phyloP scores from a whole-genome alignment of 1,139 yeast genomes.

The Arxiozyma telluris region DNA sequence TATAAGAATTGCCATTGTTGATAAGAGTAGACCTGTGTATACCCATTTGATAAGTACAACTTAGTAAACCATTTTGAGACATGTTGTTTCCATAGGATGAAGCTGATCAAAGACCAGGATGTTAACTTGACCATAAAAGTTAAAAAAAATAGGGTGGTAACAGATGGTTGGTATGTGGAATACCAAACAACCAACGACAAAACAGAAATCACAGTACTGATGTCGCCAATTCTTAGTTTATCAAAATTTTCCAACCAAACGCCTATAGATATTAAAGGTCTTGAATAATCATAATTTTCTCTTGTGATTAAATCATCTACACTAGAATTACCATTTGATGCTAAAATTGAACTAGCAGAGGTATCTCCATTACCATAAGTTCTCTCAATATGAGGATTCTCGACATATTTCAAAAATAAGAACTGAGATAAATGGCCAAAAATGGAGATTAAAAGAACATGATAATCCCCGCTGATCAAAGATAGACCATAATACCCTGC shows the following conservation, averaged over 20 bases:
- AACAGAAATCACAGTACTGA: conserved; percentile 42
- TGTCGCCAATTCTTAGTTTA: conserved; percentile 56
- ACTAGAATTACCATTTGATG: conserved; percentile 10
- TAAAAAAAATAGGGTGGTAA: conserved; percentile 35
- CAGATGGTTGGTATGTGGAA: conserved; percentile 35
- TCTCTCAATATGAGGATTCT: conserved; percentile 82
- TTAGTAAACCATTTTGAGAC: conserved; percentile 56
- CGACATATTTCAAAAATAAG: conserved; percentile 66
- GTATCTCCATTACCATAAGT: conserved; percentile 41
- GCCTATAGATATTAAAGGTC: conserved; percentile 48
- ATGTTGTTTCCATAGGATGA: conserved; percentile 53
- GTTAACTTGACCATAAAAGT: conserved; percentile 45
- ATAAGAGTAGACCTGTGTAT: conserved; percentile 59
- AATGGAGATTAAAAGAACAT: conserved; percentile 61
- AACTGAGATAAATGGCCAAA: conserved; percentile 76
- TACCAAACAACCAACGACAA: conserved; percentile 35
- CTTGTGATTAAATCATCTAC: conserved; percentile 31
- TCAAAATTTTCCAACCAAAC: conserved; percentile 47
- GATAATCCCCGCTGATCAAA: conserved; percentile 65
- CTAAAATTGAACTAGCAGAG: not conserved
- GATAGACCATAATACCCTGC: conserved; percentile 85
- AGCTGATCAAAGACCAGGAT: conserved; percentile 47
- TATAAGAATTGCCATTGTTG: conserved; percentile 71
- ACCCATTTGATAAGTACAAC: conserved; percentile 57
- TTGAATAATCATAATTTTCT: conserved; percentile 36